phyloP scores from a whole-genome alignment of 371 early-diverging fungal genomes.

The Batrachochytrium dendrobatidis region DNA sequence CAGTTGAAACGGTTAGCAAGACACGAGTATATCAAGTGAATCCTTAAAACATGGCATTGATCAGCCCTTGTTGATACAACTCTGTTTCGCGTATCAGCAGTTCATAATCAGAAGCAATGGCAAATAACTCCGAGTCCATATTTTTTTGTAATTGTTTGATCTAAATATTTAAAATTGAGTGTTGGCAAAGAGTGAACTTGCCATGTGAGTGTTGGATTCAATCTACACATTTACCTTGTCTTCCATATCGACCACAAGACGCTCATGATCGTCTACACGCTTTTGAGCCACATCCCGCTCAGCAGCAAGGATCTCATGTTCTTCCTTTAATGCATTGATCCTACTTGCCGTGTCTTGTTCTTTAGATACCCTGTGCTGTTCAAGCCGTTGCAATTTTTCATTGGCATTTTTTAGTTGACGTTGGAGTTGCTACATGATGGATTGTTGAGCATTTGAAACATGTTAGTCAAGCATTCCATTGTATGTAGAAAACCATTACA shows the following conservation, averaged over 20 bases:
- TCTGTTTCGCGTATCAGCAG: background rate
- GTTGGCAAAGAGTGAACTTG: no score
- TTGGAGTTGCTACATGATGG: constrained; percentile 24
- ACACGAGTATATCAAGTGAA: no score
- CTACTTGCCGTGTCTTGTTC: constrained; percentile 17
- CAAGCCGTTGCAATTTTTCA: constrained; percentile 35
- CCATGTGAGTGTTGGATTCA: no score
- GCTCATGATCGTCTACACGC: constrained; percentile 23
- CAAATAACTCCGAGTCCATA: background rate
- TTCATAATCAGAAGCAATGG: background rate
- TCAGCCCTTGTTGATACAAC: background rate
- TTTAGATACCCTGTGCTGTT: constrained; percentile 27
- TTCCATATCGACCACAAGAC: constrained; percentile 19
- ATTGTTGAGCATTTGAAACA: constrained; percentile 1
- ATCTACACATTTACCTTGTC: constrained; percentile 21
- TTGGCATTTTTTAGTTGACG: constrained; percentile 32
- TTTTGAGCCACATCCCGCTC: constrained; percentile 20
- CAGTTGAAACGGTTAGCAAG: no score
- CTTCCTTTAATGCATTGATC: constrained; percentile 23
- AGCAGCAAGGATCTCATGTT: constrained; percentile 13
- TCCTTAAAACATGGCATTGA: constrained; percentile 1
- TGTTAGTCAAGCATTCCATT: background rate
- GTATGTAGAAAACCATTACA: background rate
- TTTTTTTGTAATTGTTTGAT: background rate
- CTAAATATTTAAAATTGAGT: no score